These are phyloP conservation scores for Polyrhizophydium stewartii DNA, from an alignment of 371 early-diverging fungal genomes.

Conservation along the genomic window DNA sequence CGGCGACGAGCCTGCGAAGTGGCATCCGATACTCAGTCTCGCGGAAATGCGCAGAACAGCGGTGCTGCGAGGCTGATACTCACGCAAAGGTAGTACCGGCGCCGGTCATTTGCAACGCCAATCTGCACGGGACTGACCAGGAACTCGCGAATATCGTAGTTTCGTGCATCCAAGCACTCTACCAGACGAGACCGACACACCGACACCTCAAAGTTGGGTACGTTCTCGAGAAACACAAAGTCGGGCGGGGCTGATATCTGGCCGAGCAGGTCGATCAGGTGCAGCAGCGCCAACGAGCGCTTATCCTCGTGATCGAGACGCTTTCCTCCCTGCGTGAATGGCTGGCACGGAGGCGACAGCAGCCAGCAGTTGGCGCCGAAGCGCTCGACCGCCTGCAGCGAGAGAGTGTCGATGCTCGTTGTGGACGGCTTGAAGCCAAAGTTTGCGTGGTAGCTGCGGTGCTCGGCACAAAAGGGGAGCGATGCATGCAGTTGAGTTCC, in stretches of 20 bases:
- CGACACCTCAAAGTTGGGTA: constrained; percentile 43
- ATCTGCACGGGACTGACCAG: constrained; percentile 38
- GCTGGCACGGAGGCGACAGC: constrained; percentile 79
- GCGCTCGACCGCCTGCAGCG: constrained; percentile 2
- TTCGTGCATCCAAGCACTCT: constrained; percentile 47
- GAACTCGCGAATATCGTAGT: constrained; percentile 57
- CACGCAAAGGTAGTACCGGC: constrained; percentile 27
- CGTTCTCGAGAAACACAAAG: constrained; percentile 49
- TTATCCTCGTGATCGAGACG: constrained; percentile 37
- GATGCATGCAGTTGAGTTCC: too few relatives aligned
- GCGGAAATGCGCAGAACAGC: too few relatives aligned
- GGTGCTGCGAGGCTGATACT: too few relatives aligned
- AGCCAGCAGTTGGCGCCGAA: constrained; percentile 69
- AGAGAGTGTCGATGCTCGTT: constrained; percentile 12
- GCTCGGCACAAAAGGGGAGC: too few relatives aligned
- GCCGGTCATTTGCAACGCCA: constrained; percentile 27
- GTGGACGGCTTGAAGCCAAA: constrained; percentile 15
- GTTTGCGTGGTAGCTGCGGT: constrained; percentile 19
- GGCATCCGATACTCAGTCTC: too few relatives aligned
- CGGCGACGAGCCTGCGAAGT: too few relatives aligned
- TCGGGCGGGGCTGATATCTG: constrained; percentile 19
- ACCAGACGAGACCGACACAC: constrained; percentile 51
- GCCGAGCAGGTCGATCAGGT: constrained; percentile 30
- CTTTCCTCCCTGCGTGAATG: constrained; percentile 28
- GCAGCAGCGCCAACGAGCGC: constrained; percentile 38